Evolutionary conservation across 768 basidiomycete species (phyloP), one percentile per base, ranked within the genome.

Genomic region (Amylocystis lapponica): DNA sequence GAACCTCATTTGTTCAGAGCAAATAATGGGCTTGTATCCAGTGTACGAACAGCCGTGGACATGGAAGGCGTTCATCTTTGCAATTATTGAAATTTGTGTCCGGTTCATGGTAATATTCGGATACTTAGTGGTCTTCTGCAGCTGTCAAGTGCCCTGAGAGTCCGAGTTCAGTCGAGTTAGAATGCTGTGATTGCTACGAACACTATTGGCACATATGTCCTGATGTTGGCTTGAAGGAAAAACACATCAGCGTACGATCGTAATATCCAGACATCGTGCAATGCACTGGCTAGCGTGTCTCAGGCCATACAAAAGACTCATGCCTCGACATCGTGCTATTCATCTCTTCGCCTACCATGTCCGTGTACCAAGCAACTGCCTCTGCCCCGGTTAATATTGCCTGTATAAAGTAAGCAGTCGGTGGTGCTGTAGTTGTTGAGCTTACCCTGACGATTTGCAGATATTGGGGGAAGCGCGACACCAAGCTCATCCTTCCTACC

Each of bases 401-500:
- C n/a, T 88, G 86, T 61, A 96, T 97, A 68, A 97, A 97, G 93
- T 94, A 46, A 56, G 74, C 30, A 25, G 30, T 21, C 7, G 17
- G 39, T 17, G 33, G 16, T 35, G 52, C 46, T 27, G 50, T 47
- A 27, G 11, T 39, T 16, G 10, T 30, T 29, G 36, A 14, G 22
- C 35, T 8, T n/a, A 38, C 19, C 39, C 42, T 47, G 47, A 54
- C 41, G 29, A 19, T 11, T 33, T 14, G 8, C 59, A 94, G 88
- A 63, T 98, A 98, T 74, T 99, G 96, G 96, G 96, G 96, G 51
- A 99, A 99, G 67, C 87, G 96, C 48, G 87, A 97, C 66, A 94
- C 91, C 3, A 78, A 83, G 54, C 80, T 98, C 50, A 97, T 97
- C 61, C 72, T 99, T 45, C 96, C 96, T 33, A 97, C 93, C 50